phyloP scores from a whole-genome alignment of 129 eudicot species.

The Flaveria ramosissima region DNA sequence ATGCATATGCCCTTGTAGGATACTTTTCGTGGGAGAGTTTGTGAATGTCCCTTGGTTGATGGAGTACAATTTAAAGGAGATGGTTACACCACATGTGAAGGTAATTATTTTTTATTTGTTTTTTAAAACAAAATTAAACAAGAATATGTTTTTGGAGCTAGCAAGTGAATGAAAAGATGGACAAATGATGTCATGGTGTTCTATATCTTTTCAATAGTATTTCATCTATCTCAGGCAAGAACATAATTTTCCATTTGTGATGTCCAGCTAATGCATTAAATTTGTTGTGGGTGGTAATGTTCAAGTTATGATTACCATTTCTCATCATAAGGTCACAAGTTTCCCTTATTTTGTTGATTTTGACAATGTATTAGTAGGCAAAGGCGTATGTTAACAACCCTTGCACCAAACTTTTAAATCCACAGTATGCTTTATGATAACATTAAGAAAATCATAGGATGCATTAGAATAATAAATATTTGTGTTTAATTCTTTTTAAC shows the following conservation, averaged over 20 bases:
- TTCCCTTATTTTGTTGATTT: not conserved
- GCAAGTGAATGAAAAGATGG: not conserved
- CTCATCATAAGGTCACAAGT: not conserved
- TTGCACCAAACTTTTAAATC: too few species aligned
- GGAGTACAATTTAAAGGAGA: constrained; percentile 93
- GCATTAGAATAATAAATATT: too few species aligned
- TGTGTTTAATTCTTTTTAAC: not conserved
- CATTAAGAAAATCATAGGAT: too few species aligned
- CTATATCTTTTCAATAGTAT: constrained; percentile 6
- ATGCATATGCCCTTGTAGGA: constrained; percentile 47
- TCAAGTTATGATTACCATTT: not conserved
- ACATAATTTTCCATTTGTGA: not conserved
- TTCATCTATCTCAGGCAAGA: not conserved
- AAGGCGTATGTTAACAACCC: constrained; percentile 2
- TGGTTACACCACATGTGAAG: constrained; percentile 79
- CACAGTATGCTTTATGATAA: too few species aligned
- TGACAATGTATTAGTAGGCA: not conserved
- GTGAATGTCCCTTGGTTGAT: constrained; percentile 88
- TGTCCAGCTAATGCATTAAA: not conserved
- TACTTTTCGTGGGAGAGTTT: constrained; percentile 88
- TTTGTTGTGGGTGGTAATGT: not conserved
- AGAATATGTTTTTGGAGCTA: not conserved
- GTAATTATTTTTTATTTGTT: constrained; percentile 37
- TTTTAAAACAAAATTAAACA: not conserved
- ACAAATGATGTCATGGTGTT: not conserved